A percentile compares a stretch with the other conserved stretches of the same genome.
Conservation (phyloP, 2,329 filamentous ascomycete genomes). For the Aspergillus sp. region DNA sequence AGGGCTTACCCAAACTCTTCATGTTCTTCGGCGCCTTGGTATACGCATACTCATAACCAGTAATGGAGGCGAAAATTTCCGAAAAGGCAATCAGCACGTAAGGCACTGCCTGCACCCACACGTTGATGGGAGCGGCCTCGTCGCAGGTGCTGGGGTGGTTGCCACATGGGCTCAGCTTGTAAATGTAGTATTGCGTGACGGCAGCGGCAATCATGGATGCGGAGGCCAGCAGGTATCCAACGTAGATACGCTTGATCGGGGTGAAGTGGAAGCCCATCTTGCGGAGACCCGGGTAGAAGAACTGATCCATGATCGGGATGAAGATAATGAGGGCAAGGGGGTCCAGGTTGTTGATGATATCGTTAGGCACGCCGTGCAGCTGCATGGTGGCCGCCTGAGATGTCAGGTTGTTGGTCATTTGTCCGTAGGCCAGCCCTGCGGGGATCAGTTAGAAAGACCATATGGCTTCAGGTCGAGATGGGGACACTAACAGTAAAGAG, state of each 20-base stretch:
- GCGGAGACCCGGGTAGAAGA: slow-evolving; percentile 54
- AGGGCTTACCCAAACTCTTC: slow-evolving; percentile 62
- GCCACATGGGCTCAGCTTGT: slow-evolving; percentile 64
- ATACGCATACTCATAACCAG: slow-evolving; percentile 72
- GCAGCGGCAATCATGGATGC: slow-evolving; percentile 54
- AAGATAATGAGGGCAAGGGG: slow-evolving; percentile 56
- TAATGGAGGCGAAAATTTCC: slow-evolving; percentile 60
- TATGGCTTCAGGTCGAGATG: slow-evolving; percentile 6
- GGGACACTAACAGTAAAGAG: slow-evolving; percentile 43
- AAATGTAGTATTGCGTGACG: slow-evolving; percentile 55
- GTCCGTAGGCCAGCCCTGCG: slow-evolving; percentile 51
- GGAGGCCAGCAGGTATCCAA: slow-evolving; percentile 53
- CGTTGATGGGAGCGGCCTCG: slow-evolving; percentile 61
- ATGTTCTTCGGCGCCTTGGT: slow-evolving; percentile 77
- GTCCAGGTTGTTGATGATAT: slow-evolving; percentile 57
- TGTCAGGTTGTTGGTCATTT: slow-evolving; percentile 57
- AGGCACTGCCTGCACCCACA: slow-evolving; percentile 56
- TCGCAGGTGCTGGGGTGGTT: slow-evolving; percentile 53
- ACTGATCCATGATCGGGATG: slow-evolving; percentile 55
- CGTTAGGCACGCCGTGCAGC: slow-evolving; percentile 56
- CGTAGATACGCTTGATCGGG: slow-evolving; percentile 56
- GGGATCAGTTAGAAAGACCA: neutral
- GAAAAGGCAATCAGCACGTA: slow-evolving; percentile 58
- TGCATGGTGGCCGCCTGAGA: slow-evolving; percentile 58
- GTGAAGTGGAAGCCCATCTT: slow-evolving; percentile 52